Base-by-base conservation (phyloP, 306 rosid species). In the Benincasa hispida region DNA sequence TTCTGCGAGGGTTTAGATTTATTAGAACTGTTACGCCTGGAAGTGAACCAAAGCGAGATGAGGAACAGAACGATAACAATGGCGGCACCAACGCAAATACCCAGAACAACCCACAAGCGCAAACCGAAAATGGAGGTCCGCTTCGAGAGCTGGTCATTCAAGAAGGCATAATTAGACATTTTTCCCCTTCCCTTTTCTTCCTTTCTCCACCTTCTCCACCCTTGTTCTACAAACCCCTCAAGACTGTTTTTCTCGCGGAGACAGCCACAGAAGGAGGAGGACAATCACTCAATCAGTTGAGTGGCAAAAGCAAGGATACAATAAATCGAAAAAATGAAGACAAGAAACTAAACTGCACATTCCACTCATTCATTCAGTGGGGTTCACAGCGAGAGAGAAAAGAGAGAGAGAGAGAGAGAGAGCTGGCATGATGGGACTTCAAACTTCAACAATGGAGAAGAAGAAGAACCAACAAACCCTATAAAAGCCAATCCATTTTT, bases 51-150 rank as follows among this genome's bases (percentile, higher is more conserved):
- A 35, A 88, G 79, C 0, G 92, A 88, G 13, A 88, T 79, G 69
- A 86, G 88, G 61, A 88, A 88, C 39, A 88, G 85, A n/a, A 86
- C 88, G 0, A 88, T 51, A 27, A 88, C 92, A 50, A 86, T 88
- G 83, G 88, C 88, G 5, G 92, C 92, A 18, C 89, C 92, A 8
- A 88, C 92, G 47, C 89, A 79, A 25, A 88, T 86, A n/a, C 92
- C 92, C 63, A 88, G 79, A 41, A 86, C 88, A 2, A 88, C 89
- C 92, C 92, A 86, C 74, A 88, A 81, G 6, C 82, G 85, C 15
- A 88, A 77, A 34, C 92, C 89, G 37, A 88, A 86, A 53, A 88
- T 84, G 39, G 88, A 86, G 83, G 89, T 88, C 21, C 78, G 72
- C 75, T 77, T 83, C 6, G 92, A 86, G 48, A 88, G 92, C 87